These are phyloP conservation scores for Cladosporium sp. DNA, from an alignment of 2,329 filamentous ascomycete genomes.

Conservation along the genomic window DNA sequence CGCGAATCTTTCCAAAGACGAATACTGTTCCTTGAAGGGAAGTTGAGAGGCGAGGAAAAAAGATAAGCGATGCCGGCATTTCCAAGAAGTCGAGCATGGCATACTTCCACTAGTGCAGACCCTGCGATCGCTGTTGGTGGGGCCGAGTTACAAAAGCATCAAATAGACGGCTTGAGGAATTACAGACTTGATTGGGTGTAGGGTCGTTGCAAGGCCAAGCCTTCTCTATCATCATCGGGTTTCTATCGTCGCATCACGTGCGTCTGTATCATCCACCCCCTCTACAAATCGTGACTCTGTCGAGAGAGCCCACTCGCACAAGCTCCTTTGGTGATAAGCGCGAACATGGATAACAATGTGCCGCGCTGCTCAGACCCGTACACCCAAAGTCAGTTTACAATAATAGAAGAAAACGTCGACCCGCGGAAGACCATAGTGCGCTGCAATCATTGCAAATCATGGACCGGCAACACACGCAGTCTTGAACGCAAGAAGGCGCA, in stretches of 20 bases:
- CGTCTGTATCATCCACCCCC: neutral
- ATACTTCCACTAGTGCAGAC: constrained; percentile 5
- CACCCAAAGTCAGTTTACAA: constrained; percentile 31
- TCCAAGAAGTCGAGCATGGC: constrained; percentile 6
- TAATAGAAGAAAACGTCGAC: constrained; percentile 29
- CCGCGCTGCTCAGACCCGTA: constrained; percentile 31
- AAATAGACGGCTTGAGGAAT: neutral
- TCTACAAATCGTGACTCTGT: neutral
- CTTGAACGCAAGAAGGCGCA: constrained; percentile 37
- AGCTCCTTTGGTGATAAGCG: too few relatives aligned
- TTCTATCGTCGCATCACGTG: neutral
- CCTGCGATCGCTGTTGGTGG: constrained; percentile 1
- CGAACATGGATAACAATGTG: constrained; percentile 18
- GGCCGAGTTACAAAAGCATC: neutral
- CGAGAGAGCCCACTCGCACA: neutral
- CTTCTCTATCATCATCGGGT: neutral
- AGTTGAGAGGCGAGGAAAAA: neutral
- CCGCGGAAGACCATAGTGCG: constrained; percentile 29
- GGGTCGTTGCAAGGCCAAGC: neutral
- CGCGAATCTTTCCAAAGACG: neutral
- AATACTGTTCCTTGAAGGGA: neutral
- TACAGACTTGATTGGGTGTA: neutral
- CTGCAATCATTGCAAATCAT: constrained; percentile 35
- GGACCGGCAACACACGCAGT: constrained; percentile 35
- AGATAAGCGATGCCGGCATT: neutral